Evolutionary conservation across 139 green algal species (phyloP), one percentile per base, ranked within the genome.

Genomic region (Volvox reticuliferus): DNA sequence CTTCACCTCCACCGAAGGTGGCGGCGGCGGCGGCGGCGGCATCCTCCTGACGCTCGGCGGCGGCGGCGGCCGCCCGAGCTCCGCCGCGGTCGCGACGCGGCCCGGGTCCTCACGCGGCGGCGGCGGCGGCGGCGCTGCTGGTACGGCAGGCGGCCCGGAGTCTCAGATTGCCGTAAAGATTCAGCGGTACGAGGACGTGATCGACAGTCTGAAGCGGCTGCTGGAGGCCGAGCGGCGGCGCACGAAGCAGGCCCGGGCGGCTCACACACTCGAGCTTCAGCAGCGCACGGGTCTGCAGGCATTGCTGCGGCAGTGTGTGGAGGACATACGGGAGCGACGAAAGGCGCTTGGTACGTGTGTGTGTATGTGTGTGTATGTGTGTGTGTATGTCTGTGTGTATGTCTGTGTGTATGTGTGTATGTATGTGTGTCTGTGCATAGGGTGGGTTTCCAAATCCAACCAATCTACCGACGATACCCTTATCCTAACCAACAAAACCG

Each of bases 181-280:
- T 67, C 79, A 92, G 87, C 87, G 91, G 2, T 93, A 93, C 36
- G 91, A 93, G 87, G 91, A 92, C 65, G 88, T 93, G 33, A 92
- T 93, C n/a, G 88, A 92, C 17, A 92, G 91, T 65, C 82, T 93
- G 73, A 90, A 91, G 91, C 33, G 44, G 82, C 77, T 94, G 67
- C 35, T 91, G 77, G 91, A 92, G 69, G 83, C 88, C 17, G 91
- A 92, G 88, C 82, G 88, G 33, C 82, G 83, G 82, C 88, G 91
- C 76, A 92, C 91, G 22, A 87, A 84, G 87, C 91, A 93, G 90
- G 91, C 88, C 32, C 82, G 88, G 0, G 91, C 91, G 22, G 92
- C 89, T 0, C 85, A 93, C 89, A 94, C 86, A 24, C 69, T 83
- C 26, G 92, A 94, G 83, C 89, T 93, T 68, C 35, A 73, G 62